Base-by-base conservation (phyloP, 2,329 filamentous ascomycete species). In the Alternaria sp. region DNA sequence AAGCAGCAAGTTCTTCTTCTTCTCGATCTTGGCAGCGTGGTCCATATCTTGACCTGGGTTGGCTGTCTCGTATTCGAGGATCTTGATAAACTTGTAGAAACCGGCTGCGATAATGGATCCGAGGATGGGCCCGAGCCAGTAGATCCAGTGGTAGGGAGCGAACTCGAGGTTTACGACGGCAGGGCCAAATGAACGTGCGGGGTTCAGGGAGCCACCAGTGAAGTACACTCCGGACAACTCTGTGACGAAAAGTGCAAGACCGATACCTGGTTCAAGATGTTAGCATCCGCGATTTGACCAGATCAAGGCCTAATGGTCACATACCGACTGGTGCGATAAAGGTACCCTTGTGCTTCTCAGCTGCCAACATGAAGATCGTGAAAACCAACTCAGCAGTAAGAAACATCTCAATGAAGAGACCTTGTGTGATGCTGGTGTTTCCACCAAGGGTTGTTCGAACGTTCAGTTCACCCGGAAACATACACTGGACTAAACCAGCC, bases 171-270 rank as follows among this genome's bases (percentile, higher is more conserved):
- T 65, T 21, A 77, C 68, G 11, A 79, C 78, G 28, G 80, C 74
- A n/a, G 78, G 79, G 2, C 79, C 80, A 58, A 81, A 80, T 2
- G 76, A 78, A 26, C 80, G 76, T 1, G 79, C 78, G 5, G 80
- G 80, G 51, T 82, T 81, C 21, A 81, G 71, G 1, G 75, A 77
- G 14, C 78, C 78, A 29, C 79, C 78, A 0, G 79, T 81, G 61
- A 76, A 81, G 68, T 72, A 79, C 11, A 80, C 78, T 75, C 81
- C 53, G 1, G 56, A 56, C 6, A 59, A 7, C 23, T 59, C 56
- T 26, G 58, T 37, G 1, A 91, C 82, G 74, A 92, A 91, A 57
- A 92, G 82, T 0, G 88, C 81, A 5, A 90, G 77, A 2, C 90
- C 90, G 65, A 91, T 90, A 17, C 56, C 51, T 58, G 13, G 24